Percentiles rank a stretch among this genome's conserved stretches.
These are phyloP conservation scores for Didymellaceae sp. DNA, from an alignment of 2,329 filamentous ascomycete species.

Conservation along the genomic window DNA sequence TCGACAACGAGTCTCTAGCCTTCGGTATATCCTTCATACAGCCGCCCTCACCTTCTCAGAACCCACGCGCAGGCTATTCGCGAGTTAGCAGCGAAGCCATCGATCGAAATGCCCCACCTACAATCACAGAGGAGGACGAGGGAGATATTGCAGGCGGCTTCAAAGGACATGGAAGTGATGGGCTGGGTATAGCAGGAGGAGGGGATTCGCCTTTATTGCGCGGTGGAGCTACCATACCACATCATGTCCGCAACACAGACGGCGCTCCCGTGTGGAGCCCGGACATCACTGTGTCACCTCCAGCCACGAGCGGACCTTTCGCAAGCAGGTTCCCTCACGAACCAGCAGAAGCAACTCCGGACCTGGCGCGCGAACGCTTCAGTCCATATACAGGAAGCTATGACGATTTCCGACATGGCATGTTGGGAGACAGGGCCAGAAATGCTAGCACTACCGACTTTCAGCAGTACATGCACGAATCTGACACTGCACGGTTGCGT, in stretches of 20 bases:
- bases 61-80: conserved; percentile 45
- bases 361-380: conserved; percentile 41
- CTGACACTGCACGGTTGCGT: conserved; percentile 32
- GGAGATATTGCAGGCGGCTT: conserved; percentile 35
- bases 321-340: conserved; percentile 35
- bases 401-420: conserved; percentile 37
- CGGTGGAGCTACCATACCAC: conserved; percentile 5
- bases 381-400: conserved; percentile 39
- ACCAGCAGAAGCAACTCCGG: conserved; percentile 40
- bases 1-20: conserved; percentile 30
- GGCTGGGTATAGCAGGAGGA: conserved; percentile 46
- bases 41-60: conserved; percentile 31
- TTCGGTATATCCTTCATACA: conserved; percentile 29
- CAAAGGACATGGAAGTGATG: conserved; percentile 26
- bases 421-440: conserved; percentile 27
- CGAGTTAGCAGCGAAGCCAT: conserved; percentile 45
- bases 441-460: conserved; percentile 37
- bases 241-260: conserved; percentile 1
- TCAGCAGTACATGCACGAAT: conserved; percentile 36
- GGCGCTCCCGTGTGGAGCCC: conserved; percentile 17
- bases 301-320: conserved; percentile 38
- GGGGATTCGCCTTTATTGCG: conserved; percentile 6
- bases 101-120: conserved; percentile 37
- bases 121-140: conserved; percentile 43
- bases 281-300: conserved; percentile 29